Base-by-base conservation (phyloP, 1,284 basidiomycete genomes). In the Leccinum laetum region DNA sequence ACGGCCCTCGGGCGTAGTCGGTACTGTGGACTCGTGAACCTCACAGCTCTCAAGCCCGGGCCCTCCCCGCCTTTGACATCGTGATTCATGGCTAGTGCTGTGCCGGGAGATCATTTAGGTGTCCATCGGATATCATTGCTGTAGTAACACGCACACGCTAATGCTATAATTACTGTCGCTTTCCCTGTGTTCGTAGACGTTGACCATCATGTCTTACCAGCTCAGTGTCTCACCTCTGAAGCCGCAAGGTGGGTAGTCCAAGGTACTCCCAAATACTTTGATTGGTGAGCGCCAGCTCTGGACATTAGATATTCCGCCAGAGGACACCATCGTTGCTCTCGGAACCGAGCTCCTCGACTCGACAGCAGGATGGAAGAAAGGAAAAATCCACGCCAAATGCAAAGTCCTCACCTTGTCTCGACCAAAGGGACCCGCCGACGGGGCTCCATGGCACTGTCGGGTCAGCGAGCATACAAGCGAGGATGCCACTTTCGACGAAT, bases 1-100 rank as follows among this genome's bases (percentile, higher is more conserved):
- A 77, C 80, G 2, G 73, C 76, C 1, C 78, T 82, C 16, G 96
- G 96, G 18, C 87, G 93, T 61, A 93, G 90, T 78, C 85, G 93
- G 41, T 87, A 84, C 77, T 93, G 91, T 75, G 91, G 87, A 13
- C 81, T 91, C 58, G 88, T 92, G 56, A 83, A 94, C 71, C 79
- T 91, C 56, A 66, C 65, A 46, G 60, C 68, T 29, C 64, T 67
- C 64, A 71, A 64, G 46, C 61, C 63, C 11, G n/a, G 24, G 41
- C 58, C 29, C 52, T 68, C 44, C 44, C 16, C 56, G 3, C 52
- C 10, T 13, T 58, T 29, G 61, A 39, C 61, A 29, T 39, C 44
- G 24, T 71, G 11, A 49, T 49, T 18, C 46, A 49, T 59, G 65
- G 64, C 60, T 44, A 46, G 65, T 32, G 63, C 16, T 13, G 35